Base-by-base conservation (phyloP, 768 basidiomycete genomes). In the Tricholoma flavovirens region DNA sequence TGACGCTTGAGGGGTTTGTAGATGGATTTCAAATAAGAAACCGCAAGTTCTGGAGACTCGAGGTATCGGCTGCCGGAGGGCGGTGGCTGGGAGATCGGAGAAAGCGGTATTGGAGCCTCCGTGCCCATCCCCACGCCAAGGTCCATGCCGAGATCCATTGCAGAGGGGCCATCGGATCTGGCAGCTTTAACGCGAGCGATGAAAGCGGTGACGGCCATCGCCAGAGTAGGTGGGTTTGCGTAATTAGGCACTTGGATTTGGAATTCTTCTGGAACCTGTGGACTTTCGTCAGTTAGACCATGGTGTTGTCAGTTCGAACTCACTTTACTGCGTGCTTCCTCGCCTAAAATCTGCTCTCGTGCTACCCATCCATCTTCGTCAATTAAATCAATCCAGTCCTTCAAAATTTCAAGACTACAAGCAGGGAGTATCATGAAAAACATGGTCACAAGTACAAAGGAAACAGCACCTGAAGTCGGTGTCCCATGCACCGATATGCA, bases 341-440 rank as follows among this genome's bases (percentile, higher is more conserved):
- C 94, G 3, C 95, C 95, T 0, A 98, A 80, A 56, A 98, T 98
- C 70, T 98, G 95, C 71, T 98, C 95, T 22, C 95, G 81, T 1
- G 85, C 96, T 42, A 98, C 90, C 95, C 95, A 98, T 1, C 95
- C 95, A 61, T 97, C 83, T 33, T 90, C 88, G 66, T 98, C 93
- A 54, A 97, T 91, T 46, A 98, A 79, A 59, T 84, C 74, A 50
- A 97, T 84, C 95, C 95, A 98, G 59, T 85, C 83, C 65, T 85
- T 86, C 36, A 98, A 74, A 56, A 98, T 97, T 66, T 93, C 89
- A 29, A 97, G 77, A 62, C 93, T 93, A 58, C 29, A 32, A 43
- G 58, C n/a, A n/a, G 14, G 32, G 35, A 15, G 32, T 26, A 36
- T 49, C 9, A 43, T 21, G 29, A 45, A 35, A 29, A 55, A 8